phyloP scores from a whole-genome alignment of 495 filamentous ascomycete species.

The Lasiosphaeriaceae sp. region DNA sequence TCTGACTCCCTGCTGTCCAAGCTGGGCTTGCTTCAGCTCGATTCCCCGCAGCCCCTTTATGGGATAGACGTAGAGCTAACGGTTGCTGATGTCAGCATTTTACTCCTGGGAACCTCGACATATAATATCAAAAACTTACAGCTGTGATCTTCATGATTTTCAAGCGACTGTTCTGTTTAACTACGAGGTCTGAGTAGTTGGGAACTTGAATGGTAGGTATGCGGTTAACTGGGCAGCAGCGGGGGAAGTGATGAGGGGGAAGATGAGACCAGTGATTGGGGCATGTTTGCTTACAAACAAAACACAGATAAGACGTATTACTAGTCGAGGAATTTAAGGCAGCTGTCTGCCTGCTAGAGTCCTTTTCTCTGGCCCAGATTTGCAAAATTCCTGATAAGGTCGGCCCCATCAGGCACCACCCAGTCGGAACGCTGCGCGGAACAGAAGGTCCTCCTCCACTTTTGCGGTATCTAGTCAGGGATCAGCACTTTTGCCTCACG shows the following conservation, averaged over 20 bases:
- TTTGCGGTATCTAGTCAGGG: background rate
- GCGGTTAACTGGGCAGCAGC: background rate
- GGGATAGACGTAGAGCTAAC: constrained; percentile 79
- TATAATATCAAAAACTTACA: background rate
- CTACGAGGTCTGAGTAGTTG: background rate
- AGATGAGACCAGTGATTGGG: background rate
- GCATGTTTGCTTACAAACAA: no score
- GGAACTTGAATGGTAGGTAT: background rate
- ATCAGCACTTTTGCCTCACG: background rate
- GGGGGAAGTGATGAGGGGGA: no score
- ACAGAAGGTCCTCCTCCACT: background rate
- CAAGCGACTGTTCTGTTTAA: background rate
- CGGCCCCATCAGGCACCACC: no score
- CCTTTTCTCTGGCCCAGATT: no score
- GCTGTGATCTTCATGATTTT: constrained; percentile 19
- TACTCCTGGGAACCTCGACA: background rate
- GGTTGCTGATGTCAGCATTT: background rate
- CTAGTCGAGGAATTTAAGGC: no score
- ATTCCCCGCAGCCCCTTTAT: constrained; percentile 79
- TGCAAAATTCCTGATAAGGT: no score
- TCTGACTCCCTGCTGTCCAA: constrained; percentile 64
- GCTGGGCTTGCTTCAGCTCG: constrained; percentile 46
- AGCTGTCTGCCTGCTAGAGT: no score
- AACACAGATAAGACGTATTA: background rate
- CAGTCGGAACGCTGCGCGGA: background rate